Evolutionary conservation across 2,329 filamentous ascomycete species (phyloP), one percentile per base, ranked within the genome.

Genomic region (Penicillium aurantiogriseum): DNA sequence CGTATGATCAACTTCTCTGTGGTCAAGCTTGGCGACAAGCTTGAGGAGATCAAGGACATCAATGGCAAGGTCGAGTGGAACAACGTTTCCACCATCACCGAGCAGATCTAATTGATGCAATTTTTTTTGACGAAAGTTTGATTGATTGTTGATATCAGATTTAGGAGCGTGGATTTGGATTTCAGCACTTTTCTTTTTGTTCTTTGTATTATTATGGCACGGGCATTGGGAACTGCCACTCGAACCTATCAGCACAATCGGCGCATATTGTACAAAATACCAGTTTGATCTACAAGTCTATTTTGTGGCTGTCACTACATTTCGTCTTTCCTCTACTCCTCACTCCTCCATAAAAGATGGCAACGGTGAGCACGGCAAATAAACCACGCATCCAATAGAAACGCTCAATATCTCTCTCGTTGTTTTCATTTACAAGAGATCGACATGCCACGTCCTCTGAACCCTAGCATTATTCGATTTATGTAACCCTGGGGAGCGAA

Each of bases 1-100:
- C 83, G 94, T 56, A 90, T 97, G 85, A 89, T 99, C 62, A 86
- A 92, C 58, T 88, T 92, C 68, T 88, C 87, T 27, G 87, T 93
- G 59, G 92, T 97, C 57, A 95, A 92, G 81, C 81, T 97, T 64
- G 93, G 92, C 9, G 77, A 80, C 58, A 87, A 82, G 71, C 75
- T 88, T 62, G 81, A 85, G 64, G 82, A 86, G 65, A 82, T 88
- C 61, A 83, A 81, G 71, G 77, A 84, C 69, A 76, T 86, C 35
- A 71, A 74, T 10, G 85, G 85, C 17, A 74, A 78, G 64, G 81
- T 83, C 51, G 76, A 80, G 50, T 87, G 82, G 82, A 79, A 77
- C 65, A 70, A 72, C 45, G 62, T 39, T 25, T 65, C 68, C 53
- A 71, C 51, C 29, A 63, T 74, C 29, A 62, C 59, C 36, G 69